phyloP scores from a whole-genome alignment of 441 rosid species.

The Populus hybrid region DNA sequence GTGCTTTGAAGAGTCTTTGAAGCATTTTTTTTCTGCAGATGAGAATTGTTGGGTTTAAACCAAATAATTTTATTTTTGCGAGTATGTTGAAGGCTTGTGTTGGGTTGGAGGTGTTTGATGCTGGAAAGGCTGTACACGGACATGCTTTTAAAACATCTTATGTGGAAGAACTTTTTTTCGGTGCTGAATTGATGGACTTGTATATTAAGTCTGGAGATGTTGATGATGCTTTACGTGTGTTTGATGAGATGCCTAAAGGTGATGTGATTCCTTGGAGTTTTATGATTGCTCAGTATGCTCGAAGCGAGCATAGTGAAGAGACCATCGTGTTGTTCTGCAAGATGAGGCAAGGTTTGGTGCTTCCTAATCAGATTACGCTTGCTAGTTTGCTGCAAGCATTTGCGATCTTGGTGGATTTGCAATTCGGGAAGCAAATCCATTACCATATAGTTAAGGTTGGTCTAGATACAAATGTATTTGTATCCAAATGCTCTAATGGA shows the following conservation, averaged over 20 bases:
- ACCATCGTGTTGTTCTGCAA: slow-evolving; percentile 60
- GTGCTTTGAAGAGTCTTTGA: slow-evolving; percentile 49
- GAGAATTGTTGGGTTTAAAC: slow-evolving; percentile 64
- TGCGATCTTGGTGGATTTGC: slow-evolving; percentile 43
- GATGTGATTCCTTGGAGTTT: slow-evolving; percentile 91
- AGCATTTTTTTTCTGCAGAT: slow-evolving; percentile 33
- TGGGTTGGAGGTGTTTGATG: slow-evolving; percentile 47
- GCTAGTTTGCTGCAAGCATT: slow-evolving; percentile 75
- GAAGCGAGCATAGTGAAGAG: slow-evolving; percentile 43
- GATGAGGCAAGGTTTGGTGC: slow-evolving; percentile 61
- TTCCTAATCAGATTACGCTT: slow-evolving; percentile 74
- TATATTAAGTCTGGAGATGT: slow-evolving; percentile 50
- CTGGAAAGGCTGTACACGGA: slow-evolving; percentile 68
- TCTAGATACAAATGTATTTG: slow-evolving; percentile 46
- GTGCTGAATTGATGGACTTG: slow-evolving; percentile 70
- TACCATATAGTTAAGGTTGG: slow-evolving; percentile 55
- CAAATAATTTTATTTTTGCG: slow-evolving; percentile 63
- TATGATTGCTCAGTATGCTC: slow-evolving; percentile 78
- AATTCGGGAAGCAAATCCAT: slow-evolving; percentile 69
- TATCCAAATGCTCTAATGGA: slow-evolving; percentile 68
- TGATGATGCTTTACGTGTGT: slow-evolving; percentile 42
- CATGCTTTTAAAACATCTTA: slow-evolving; percentile 52
- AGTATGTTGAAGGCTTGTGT: slow-evolving; percentile 70
- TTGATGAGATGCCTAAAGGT: slow-evolving; percentile 65
- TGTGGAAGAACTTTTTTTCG: slow-evolving; percentile 55